Base-by-base conservation (phyloP, 495 filamentous ascomycete species). In the Aspergillus asperescens region DNA sequence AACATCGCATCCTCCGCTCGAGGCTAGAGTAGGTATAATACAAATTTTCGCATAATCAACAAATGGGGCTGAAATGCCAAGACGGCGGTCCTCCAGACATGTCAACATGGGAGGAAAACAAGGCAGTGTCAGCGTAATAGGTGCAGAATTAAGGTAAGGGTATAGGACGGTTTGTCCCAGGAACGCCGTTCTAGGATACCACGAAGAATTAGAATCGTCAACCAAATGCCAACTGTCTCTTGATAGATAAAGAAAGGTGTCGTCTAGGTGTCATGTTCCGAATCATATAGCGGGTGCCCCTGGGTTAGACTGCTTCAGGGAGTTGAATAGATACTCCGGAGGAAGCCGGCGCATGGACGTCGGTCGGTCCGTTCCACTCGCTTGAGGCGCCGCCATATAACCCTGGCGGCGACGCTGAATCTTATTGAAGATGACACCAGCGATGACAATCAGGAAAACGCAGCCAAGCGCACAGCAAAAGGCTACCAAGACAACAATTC, bases 401-500 rank as follows among this genome's bases (percentile, higher is more conserved):
- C 93, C 94, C 65, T 96, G 89, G 29, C 84, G 79, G 68, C 81
- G 83, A 59, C 90, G 85, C 61, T 93, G 86, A 38, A 88, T 78
- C 48, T 90, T 85, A 64, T 95, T 91, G 25, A 89, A 74, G 49
- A 95, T 72, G 49, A 97, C 78, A 50, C 93, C 93, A 24, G 82
- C 79, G 19, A 88, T 80, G 49, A 99, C 90, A 42, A 99, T 81
- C 35, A 96, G 74, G 69, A 96, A 88, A 62, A 91, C 88, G 53
- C 91, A 80, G 41, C 77, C 90, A 7, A 97, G 81, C 0, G 93
- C 84, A 54, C 93, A 88, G 40, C 86, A 95, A 49, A 99, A 85
- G n/a, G 83, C 86, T 40, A 99, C 91, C 25, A 99, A 78, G 13
- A 96, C 87, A 25, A 96, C 79, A 56, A 95, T 91, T 29, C 89